Base-by-base conservation (phyloP, 2,329 filamentous ascomycete genomes). In the Scolecobasidium constrictum region DNA sequence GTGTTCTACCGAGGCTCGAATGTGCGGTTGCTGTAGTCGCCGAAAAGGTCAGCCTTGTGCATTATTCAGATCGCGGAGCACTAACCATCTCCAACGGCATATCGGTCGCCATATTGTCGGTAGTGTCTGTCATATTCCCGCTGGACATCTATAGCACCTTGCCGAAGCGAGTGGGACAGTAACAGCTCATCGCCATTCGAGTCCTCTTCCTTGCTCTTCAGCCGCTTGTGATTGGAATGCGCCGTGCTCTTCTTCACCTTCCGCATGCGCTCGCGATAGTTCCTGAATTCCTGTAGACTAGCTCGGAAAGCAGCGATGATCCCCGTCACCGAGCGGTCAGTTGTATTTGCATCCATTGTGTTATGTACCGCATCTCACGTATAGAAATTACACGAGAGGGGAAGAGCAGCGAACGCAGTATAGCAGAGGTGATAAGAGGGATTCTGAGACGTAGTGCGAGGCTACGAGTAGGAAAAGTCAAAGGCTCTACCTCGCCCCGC, bases 1-100 rank as follows among this genome's bases (percentile, higher is more conserved):
- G 49, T 15, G 65, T 64, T 46, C 64, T 63, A 9, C 64, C 62
- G 16, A 69, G 63, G n/a, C 60, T 62, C 3, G 61, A 61, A 45
- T 67, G 65, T 13, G 66, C 66, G 42, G 63, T 63, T 36, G 61
- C 66, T 69, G 21, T 38, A 19, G 19, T 31, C n/a, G n/a, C n/a
- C n/a, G n/a, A n/a, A n/a, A n/a, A n/a, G n/a, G n/a, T n/a, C n/a
- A n/a, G n/a, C n/a, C n/a, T n/a, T n/a, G n/a, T n/a, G n/a, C n/a
- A n/a, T n/a, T n/a, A n/a, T n/a, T n/a, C n/a, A n/a, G n/a, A n/a
- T n/a, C n/a, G n/a, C n/a, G n/a, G n/a, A n/a, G 19, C 15, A 53
- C 61, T 55, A 50, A 68, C 66, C 53, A 52, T 69, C 67, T 42
- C 67, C 67, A 21, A 59, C 54, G 5, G 62, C 65, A 45, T 65